These are phyloP conservation scores for Saururus chinensis DNA, from an alignment of 164 flowering plant genomes.

Conservation along the genomic window DNA sequence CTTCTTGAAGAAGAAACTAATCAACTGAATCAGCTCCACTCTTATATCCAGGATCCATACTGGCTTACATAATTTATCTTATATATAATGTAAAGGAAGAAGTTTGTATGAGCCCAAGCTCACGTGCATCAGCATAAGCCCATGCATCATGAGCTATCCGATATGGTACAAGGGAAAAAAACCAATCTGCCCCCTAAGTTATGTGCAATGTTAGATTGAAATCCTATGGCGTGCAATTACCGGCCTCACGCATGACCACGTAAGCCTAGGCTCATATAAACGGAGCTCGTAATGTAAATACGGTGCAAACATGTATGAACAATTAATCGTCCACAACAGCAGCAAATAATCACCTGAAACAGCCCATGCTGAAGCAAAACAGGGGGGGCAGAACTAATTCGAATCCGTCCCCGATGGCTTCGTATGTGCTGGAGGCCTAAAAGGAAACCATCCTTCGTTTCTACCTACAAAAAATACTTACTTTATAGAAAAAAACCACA, in stretches of 20 bases:
- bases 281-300: too few species aligned
- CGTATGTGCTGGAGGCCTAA: conserved; percentile 71
- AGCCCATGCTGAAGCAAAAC: conserved; percentile 82
- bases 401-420: conserved; percentile 19
- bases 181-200: too few species aligned
- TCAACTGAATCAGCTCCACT: background rate
- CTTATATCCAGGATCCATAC: background rate
- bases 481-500: background rate
- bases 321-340: background rate
- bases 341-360: conserved; percentile 39
- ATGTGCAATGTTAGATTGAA: background rate
- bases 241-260: too few species aligned
- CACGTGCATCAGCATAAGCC: too few species aligned
- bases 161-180: too few species aligned
- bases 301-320: background rate
- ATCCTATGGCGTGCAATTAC: too few species aligned
- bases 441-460: conserved; percentile 71
- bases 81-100: background rate
- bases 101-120: too few species aligned
- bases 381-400: conserved; percentile 39
- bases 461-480: conserved; percentile 24
- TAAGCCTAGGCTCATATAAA: too few species aligned
- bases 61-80: background rate
- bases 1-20: too few species aligned
- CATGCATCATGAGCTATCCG: too few species aligned